These are phyloP conservation scores for Fraxinus quadrangulata DNA, from an alignment of 257 asterid species.

Conservation along the genomic window DNA sequence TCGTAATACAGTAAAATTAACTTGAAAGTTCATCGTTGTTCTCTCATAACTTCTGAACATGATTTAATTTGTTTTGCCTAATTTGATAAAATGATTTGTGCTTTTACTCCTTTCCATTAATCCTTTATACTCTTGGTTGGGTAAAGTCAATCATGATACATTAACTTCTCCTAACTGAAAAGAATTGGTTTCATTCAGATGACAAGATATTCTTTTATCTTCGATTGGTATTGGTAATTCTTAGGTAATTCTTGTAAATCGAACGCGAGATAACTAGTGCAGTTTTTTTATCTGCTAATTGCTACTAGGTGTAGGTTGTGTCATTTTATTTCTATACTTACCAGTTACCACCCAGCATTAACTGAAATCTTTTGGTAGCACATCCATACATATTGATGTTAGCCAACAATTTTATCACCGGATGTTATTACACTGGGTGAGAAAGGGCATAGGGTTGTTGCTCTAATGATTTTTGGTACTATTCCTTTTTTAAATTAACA, in stretches of 20 bases:
- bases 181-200: neutral
- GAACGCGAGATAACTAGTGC: neutral
- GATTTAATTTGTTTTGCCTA: neutral
- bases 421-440: neutral
- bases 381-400: neutral
- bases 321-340: neutral
- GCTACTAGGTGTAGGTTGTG: neutral
- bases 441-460: neutral
- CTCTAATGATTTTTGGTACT: too few relatives aligned
- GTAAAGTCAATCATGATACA: neutral
- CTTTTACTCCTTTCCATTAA: neutral
- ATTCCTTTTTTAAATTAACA: too few relatives aligned
- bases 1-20: slow-evolving; percentile 2
- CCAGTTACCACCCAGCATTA: neutral
- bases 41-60: neutral
- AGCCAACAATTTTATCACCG: neutral
- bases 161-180: neutral
- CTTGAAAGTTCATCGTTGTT: neutral
- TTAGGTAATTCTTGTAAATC: neutral
- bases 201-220: neutral
- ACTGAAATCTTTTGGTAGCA: neutral
- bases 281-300: neutral
- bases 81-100: neutral
- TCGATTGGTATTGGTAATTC: neutral
- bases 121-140: neutral